Percentiles rank a stretch among this genome's conserved stretches.
phyloP scores from a whole-genome alignment of 1,139 yeast species.

The Lodderomyces margitis region DNA sequence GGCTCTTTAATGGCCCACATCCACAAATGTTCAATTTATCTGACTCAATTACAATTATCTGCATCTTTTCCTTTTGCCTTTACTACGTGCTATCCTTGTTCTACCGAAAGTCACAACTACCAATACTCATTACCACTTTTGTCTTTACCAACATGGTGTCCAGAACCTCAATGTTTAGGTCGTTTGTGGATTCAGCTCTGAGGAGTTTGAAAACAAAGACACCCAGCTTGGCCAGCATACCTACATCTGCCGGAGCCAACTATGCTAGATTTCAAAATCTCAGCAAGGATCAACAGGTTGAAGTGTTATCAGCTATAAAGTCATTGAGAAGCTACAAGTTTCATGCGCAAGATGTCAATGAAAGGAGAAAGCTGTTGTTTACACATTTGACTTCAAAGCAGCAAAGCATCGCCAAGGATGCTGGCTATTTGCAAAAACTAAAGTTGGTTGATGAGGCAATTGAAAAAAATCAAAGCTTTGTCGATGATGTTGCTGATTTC shows the following conservation, averaged over 20 bases:
- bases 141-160: constrained; percentile 34
- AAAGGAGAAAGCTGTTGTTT: constrained; percentile 44
- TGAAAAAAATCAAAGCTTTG: constrained; percentile 42
- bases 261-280: constrained; percentile 17
- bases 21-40: background rate
- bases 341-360: constrained; percentile 42
- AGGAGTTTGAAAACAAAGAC: background rate
- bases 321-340: constrained; percentile 48
- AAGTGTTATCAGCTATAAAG: constrained; percentile 49
- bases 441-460: constrained; percentile 44
- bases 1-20: background rate
- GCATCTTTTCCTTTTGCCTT: constrained; percentile 7
- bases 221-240: constrained; percentile 2
- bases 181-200: constrained; percentile 8
- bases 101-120: constrained; percentile 23
- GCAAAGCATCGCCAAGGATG: constrained; percentile 49
- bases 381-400: constrained; percentile 55
- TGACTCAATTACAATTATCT: constrained; percentile 8
- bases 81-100: constrained; percentile 11
- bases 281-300: constrained; percentile 23
- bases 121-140: constrained; percentile 30
- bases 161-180: constrained; percentile 21
- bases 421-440: constrained; percentile 57
- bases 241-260: constrained; percentile 11
- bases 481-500: constrained; percentile 42